Evolutionary conservation across 306 rosid species (phyloP), one percentile per base, ranked within the genome.

Genomic region (Prunus mume): DNA sequence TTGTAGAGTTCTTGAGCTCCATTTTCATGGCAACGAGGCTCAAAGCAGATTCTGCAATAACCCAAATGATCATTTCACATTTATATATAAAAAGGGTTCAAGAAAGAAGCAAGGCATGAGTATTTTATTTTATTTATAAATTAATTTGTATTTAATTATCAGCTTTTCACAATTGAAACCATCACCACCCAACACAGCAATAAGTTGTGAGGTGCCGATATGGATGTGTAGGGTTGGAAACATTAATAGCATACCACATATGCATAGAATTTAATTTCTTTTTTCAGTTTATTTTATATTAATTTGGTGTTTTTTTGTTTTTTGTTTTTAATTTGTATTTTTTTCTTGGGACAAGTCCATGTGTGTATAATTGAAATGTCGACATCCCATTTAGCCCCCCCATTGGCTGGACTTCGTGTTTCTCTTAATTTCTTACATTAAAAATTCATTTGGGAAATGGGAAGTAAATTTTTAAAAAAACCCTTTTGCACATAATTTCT

Each of bases 171-270:
- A 72, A 85, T 79, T 68, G 72, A 84, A 84, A 79, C 82, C 67
- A 72, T 90, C 85, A 38, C 79, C 75, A 83, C 90, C 93, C 51
- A 68, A 81, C 83, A 83, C 83, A 80, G 86, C 90, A 91, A 82
- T 83, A 79, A 79, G 56, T 85, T 81, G 89, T 34, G 55, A 55
- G 83, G 87, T 65, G 80, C 43, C 3, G 90, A 85, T 72, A 82
- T 75, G 64, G 85, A 78, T 69, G 79, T 82, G 86, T 86, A 74
- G 85, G 83, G 89, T 72, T 84, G 86, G 83, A 77, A 71, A 71
- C 81, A 81, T 91, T 84, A 76, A 88, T 85, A 72, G 55, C 66
- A 69, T 38, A 69, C 45, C 50, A 65, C 78, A 49, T 49, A 43
- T 49, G 51, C 43, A 51, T 60, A 25, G 45, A 55, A 5, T 49